Conservation (phyloP, 2,329 filamentous ascomycete species). For the Fusarium foetens region DNA sequence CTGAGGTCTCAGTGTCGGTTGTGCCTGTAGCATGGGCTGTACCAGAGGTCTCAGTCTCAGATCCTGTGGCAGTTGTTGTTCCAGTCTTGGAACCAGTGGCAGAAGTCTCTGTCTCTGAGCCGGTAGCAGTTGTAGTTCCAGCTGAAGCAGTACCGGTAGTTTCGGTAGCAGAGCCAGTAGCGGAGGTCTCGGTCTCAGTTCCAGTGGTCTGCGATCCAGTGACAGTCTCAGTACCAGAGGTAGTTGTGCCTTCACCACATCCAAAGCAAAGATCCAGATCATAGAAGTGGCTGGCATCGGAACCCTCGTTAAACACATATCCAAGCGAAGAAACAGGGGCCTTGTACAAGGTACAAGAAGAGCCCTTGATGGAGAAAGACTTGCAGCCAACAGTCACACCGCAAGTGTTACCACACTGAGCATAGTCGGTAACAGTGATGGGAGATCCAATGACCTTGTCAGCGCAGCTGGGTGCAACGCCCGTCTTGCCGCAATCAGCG, state of each 20-base stretch:
- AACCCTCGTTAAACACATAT: neutral
- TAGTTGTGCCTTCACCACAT: conserved; percentile 21
- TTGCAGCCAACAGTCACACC: conserved; percentile 31
- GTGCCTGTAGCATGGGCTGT: neutral
- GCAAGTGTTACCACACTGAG: conserved; percentile 24
- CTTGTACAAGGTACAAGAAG: conserved; percentile 19
- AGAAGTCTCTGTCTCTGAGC: neutral
- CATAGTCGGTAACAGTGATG: neutral
- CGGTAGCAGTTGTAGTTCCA: neutral
- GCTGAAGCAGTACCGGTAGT: neutral
- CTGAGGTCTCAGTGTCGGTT: neutral
- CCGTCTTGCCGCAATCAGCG: conserved; percentile 13
- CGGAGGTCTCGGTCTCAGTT: neutral
- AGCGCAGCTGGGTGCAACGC: neutral
- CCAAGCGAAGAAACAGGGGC: neutral
- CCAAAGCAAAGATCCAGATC: conserved; percentile 31
- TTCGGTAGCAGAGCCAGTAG: neutral
- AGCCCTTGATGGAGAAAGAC: conserved; percentile 20
- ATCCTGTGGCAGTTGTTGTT: neutral
- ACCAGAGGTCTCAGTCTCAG: neutral
- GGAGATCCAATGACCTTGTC: conserved; percentile 7
- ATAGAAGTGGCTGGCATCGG: conserved; percentile 10
- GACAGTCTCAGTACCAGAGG: conserved; percentile 13
- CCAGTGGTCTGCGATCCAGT: neutral
- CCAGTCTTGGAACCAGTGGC: neutral